phyloP scores from a whole-genome alignment of 345 rosid genomes.

The Jatropha curcas region DNA sequence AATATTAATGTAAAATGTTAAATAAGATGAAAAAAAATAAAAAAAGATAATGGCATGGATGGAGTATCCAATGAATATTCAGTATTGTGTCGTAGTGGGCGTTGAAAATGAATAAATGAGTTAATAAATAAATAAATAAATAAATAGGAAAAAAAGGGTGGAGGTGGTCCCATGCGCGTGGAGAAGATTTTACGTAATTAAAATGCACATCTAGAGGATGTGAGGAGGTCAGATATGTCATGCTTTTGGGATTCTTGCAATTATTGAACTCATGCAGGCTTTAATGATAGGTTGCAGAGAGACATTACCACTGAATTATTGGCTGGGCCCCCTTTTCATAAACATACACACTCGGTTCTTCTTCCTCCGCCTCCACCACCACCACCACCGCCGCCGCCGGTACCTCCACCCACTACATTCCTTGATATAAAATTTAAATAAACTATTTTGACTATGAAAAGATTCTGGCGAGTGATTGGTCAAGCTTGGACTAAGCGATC shows the following conservation, averaged over 20 bases:
- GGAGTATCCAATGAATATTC: slow-evolving; percentile 12
- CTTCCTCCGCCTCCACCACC: neutral
- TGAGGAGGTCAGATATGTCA: slow-evolving; percentile 71
- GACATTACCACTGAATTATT: slow-evolving; percentile 24
- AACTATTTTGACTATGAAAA: slow-evolving; percentile 8
- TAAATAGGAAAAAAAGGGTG: neutral
- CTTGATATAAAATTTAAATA: too few relatives aligned
- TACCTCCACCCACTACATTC: neutral
- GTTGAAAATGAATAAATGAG: neutral
- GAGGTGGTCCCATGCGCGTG: slow-evolving; percentile 43
- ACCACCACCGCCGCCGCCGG: neutral
- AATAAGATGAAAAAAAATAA: too few relatives aligned
- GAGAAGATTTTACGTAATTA: slow-evolving; percentile 20
- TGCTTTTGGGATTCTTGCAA: slow-evolving; percentile 97
- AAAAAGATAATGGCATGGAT: too few relatives aligned
- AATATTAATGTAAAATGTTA: too few relatives aligned
- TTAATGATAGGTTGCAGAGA: slow-evolving; percentile 46
- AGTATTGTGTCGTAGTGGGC: too few relatives aligned
- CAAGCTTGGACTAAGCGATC: too few relatives aligned
- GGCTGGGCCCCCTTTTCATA: neutral
- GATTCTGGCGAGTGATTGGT: too few relatives aligned
- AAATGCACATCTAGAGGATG: slow-evolving; percentile 36
- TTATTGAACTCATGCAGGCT: slow-evolving; percentile 94
- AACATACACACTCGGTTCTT: too few relatives aligned
- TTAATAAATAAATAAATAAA: neutral